Base-by-base conservation (phyloP, 345 rosid genomes). In the Eucalyptus regnans region DNA sequence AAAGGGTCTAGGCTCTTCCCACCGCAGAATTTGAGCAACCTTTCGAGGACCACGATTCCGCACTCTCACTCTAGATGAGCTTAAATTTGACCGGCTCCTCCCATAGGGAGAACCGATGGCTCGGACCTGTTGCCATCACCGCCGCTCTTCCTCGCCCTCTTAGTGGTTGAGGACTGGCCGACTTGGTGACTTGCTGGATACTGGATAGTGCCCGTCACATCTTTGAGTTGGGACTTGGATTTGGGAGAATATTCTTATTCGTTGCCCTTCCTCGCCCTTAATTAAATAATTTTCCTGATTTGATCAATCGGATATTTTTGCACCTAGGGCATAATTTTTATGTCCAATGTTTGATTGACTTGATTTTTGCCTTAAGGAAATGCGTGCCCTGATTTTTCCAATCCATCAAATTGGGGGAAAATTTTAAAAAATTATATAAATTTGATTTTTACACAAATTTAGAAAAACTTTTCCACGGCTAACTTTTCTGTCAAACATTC, bases 251-350 rank as follows among this genome's bases (percentile, higher is more conserved):
- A 66, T 14, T 66, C 41, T 66, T 66, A 8, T n/a, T 66, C 79
- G 7, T 64, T 3, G 0, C 68, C 33, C 68, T 62, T 62, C 68
- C 1, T 12, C 37, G 4, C 5, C 33, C 71, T 29, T 5, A 29
- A 62, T 62, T 62, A 13, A 29, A 62, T 0, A 29, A 6, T 0
- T n/a, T n/a, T 7, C 20, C 3, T 8, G 2, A 62, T 66, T 0
- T n/a, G 79, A 66, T 66, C 10, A n/a, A 66, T 66, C 3, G 20
- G 33, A n/a, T 66, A n/a, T 12, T 29, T 29, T 62, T 29, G 71
- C 2, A 29, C 0, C 17, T 13, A 14, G 5, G 41, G 41, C 22
- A n/a, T 66, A 66, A 14, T 18, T n/a, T 66, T 15, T 66, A 8
- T 17, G 20, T 66, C 20, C 0, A 0, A 66, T 66, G 8, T 66